A percentile compares a stretch with the other conserved stretches of the same genome.
These are phyloP conservation scores for Fraxinus albicans DNA, from an alignment of 305 asterid species.

Conservation along the genomic window DNA sequence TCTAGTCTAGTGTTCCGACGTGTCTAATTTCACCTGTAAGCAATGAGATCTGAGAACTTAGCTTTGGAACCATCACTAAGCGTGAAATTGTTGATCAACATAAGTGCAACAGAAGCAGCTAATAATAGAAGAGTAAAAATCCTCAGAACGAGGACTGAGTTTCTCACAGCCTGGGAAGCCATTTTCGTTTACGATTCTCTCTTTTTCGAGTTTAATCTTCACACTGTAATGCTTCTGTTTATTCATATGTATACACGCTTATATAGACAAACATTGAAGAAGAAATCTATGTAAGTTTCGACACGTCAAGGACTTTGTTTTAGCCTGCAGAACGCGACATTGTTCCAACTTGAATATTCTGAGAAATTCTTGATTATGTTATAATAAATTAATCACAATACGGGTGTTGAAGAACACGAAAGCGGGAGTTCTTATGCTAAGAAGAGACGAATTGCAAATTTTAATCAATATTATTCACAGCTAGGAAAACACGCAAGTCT, in stretches of 20 bases:
- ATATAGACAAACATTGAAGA: background rate
- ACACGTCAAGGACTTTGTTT: background rate
- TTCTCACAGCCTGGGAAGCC: background rate
- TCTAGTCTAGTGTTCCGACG: background rate
- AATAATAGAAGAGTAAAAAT: slow-evolving; percentile 34
- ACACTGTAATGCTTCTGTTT: background rate
- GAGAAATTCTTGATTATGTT: background rate
- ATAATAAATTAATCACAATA: too few species aligned
- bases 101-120: slow-evolving; percentile 40
- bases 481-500: background rate
- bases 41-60: slow-evolving; percentile 33
- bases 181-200: background rate
- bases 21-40: slow-evolving; percentile 37
- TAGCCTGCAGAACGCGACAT: background rate
- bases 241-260: background rate
- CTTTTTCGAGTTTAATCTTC: background rate
- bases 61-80: slow-evolving; percentile 26
- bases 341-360: background rate
- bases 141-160: slow-evolving; percentile 35
- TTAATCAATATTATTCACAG: background rate
- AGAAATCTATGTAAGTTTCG: background rate
- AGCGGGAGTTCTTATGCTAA: background rate
- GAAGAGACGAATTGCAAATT: background rate
- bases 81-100: slow-evolving; percentile 38
- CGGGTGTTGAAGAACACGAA: background rate